Evolutionary conservation across 2,329 filamentous ascomycete genomes (phyloP), one percentile per base, ranked within the genome.

Genomic region (Microascus cirrosus): DNA sequence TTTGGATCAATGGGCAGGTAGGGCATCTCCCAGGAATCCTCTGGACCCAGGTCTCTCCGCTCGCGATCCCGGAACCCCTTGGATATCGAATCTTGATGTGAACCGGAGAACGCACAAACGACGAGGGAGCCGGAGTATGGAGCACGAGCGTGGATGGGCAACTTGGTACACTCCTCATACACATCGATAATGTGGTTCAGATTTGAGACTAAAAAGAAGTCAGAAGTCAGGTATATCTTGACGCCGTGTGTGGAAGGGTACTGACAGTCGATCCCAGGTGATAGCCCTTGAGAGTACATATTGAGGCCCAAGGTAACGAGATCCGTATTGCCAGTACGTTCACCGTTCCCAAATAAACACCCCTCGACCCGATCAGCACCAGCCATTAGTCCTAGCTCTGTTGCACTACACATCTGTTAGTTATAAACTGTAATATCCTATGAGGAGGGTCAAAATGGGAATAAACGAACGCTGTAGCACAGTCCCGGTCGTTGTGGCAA

Each of bases 1-100:
- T 88, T 81, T 4, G 93, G 93, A 67, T 96, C 93, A 65, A 97
- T 81, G 12, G 93, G 94, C 54, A 97, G 85, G 69, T 97, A 97
- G 0, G 93, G 93, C 34, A 64, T 42, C 20, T 86, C 75, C 90
- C 90, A 95, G 54, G 74, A 75, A 65, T 83, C 80, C 57, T 89
- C 81, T 64, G 79, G 74, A 8, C 71, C 76, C 45, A 78, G 77
- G 58, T 77, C 79, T 1, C 76, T 70, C 52, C 77, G 71, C 34
- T 51, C 18, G 25, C 55, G 55, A 12, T 22, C 20, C 42, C 85
- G 79, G 75, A 90, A 89, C 1, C 85, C 85, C 28, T 32, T 32
- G 28, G 28, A 32, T 76, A 95, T 57, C 15, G 55, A 42, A 8
- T 57, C 55, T 34, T 95, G 90, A 71, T 95, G 90, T 35, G 86